phyloP scores from a whole-genome alignment of 495 filamentous ascomycete genomes.

The Penicillium odoratum region DNA sequence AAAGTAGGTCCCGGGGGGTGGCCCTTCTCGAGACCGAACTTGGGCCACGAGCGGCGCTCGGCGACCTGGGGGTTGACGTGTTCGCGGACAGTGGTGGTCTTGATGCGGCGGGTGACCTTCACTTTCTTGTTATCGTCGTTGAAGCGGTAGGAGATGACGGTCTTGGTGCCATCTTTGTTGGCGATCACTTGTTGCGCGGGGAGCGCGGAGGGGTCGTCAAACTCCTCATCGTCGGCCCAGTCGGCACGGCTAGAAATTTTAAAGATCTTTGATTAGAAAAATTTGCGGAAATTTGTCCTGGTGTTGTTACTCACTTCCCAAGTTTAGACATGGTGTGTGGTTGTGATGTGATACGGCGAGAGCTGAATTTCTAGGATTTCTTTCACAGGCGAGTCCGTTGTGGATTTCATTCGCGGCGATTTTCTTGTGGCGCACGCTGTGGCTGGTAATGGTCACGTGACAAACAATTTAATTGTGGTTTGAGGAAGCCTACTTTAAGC shows the following conservation, averaged over 20 bases:
- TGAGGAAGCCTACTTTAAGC: no score
- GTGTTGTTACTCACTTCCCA: constrained; percentile 41
- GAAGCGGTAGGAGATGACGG: constrained; percentile 83
- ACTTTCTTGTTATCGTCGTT: constrained; percentile 94
- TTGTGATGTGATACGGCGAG: constrained; percentile 29
- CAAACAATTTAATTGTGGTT: no score
- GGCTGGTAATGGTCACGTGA: constrained; percentile 39
- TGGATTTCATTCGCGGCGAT: constrained; percentile 48
- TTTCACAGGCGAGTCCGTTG: constrained; percentile 48
- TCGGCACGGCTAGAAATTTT: constrained; percentile 59
- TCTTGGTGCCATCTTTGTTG: constrained; percentile 98
- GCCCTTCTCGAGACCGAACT: constrained; percentile 86
- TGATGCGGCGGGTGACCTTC: constrained; percentile 92
- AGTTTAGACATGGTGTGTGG: constrained; percentile 48
- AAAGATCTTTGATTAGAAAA: constrained; percentile 23
- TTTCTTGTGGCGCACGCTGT: constrained; percentile 39
- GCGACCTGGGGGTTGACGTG: constrained; percentile 95
- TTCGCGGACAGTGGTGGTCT: constrained; percentile 82
- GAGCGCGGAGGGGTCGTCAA: constrained; percentile 77
- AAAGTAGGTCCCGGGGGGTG: constrained; percentile 64
- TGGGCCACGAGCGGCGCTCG: constrained; percentile 85
- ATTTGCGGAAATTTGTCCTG: constrained; percentile 1
- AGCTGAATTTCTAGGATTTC: constrained; percentile 49
- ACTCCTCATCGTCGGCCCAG: constrained; percentile 97
- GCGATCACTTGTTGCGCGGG: constrained; percentile 81